These are phyloP conservation scores for Kodamaea sagamina DNA, from an alignment of 805 yeast species.

Conservation along the genomic window DNA sequence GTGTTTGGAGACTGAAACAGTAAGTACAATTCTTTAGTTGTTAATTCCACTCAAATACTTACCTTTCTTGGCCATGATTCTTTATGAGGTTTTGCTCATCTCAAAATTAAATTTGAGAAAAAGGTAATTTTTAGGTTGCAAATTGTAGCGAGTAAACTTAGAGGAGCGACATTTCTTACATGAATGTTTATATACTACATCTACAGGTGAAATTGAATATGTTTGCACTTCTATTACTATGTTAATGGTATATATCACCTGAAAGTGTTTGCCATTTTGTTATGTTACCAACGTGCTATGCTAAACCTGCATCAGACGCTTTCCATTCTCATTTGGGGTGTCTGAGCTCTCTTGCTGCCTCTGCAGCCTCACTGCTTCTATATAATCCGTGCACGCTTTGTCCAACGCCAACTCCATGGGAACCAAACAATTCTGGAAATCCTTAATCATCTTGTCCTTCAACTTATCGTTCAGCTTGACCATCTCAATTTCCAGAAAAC, in stretches of 20 bases:
- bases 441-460: conserved; percentile 35
- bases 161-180: too few species aligned
- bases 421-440: conserved; percentile 33
- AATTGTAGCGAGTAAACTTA: too few species aligned
- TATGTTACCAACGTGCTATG: too few species aligned
- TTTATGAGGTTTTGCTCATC: conserved; percentile 12
- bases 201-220: too few species aligned
- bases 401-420: conserved; percentile 35
- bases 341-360: conserved; percentile 7
- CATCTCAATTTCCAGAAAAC: conserved; percentile 18
- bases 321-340: conserved; percentile 35
- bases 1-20: conserved; percentile 56
- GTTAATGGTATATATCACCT: too few species aligned
- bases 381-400: conserved; percentile 38
- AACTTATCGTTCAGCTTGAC: conserved; percentile 31
- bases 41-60: conserved; percentile 19
- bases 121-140: neutral
- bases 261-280: too few species aligned
- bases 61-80: conserved; percentile 43
- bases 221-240: too few species aligned
- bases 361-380: conserved; percentile 26
- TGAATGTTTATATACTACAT: too few species aligned
- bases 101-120: conserved; percentile 8
- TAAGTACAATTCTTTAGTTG: conserved; percentile 18
- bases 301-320: conserved; percentile 18